A percentile compares a stretch with the other conserved stretches of the same genome.
These are phyloP conservation scores for Marasmius tenuissimus DNA, from an alignment of 1,284 basidiomycete genomes.

Conservation along the genomic window DNA sequence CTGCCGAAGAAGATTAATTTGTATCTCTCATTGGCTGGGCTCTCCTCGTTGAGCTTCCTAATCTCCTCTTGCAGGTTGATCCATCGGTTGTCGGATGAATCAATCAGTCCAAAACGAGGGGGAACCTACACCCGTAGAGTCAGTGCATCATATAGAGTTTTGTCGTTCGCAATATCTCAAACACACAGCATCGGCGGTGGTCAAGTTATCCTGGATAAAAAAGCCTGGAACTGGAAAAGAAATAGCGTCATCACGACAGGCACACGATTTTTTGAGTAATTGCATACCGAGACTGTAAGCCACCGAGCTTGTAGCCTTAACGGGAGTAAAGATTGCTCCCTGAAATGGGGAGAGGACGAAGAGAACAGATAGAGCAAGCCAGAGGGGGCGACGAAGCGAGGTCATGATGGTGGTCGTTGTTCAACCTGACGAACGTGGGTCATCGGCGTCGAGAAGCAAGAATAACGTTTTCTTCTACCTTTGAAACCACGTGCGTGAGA, in stretches of 20 bases:
- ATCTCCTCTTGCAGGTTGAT: conserved; percentile 42
- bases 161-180: no score
- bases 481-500: no score
- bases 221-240: conserved; percentile 29
- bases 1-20: conserved; percentile 70
- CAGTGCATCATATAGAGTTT: background rate
- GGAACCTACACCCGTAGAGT: conserved; percentile 42
- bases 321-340: background rate
- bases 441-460: no score
- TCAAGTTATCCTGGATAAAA: conserved; percentile 34
- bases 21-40: conserved; percentile 40
- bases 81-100: conserved; percentile 56
- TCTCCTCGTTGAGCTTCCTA: conserved; percentile 41
- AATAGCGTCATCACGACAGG: background rate
- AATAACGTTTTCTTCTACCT: no score
- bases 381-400: background rate
- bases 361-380: background rate
- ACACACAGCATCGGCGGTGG: conserved; percentile 14
- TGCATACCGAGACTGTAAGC: background rate
- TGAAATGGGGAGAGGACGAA: background rate
- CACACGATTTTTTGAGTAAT: background rate
- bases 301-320: background rate
- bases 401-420: background rate
- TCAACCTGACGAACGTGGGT: background rate
- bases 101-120: conserved; percentile 60